A percentile compares a stretch with the other conserved stretches of the same genome.
Evolutionary conservation across 345 rosid genomes (phyloP).

Genomic region (Brassica rapa): DNA sequence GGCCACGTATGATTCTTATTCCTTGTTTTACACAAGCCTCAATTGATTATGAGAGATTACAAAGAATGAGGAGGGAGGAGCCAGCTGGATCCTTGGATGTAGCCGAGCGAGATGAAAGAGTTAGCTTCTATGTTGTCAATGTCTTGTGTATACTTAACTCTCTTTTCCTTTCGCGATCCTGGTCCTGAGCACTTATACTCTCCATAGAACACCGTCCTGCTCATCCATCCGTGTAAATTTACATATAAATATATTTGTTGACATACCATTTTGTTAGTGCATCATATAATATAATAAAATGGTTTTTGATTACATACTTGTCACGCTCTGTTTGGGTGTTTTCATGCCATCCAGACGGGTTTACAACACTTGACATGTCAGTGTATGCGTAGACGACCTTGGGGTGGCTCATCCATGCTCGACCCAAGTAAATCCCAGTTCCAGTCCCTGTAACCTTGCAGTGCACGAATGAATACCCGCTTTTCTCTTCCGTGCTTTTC

Average conservation of each 20-base stretch:
- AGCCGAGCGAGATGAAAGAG: conserved; percentile 47
- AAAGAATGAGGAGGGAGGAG: conserved; percentile 60
- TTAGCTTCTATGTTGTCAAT: conserved; percentile 37
- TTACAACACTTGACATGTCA: conserved; percentile 40
- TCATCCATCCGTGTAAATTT: background rate
- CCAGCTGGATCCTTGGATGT: conserved; percentile 58
- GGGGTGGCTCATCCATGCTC: conserved; percentile 62
- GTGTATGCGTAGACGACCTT: conserved; percentile 56
- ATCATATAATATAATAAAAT: background rate
- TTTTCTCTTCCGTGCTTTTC: conserved; percentile 36
- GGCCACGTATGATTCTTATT: background rate
- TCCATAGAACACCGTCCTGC: conserved; percentile 49
- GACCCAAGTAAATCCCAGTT: conserved; percentile 51
- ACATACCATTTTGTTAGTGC: background rate
- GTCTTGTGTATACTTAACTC: conserved; percentile 45
- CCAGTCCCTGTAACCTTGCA: conserved; percentile 50
- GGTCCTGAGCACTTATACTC: conserved; percentile 58
- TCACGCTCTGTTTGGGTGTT: conserved; percentile 41
- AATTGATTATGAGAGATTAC: conserved; percentile 10
- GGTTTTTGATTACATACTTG: conserved; percentile 36
- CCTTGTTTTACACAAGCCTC: conserved; percentile 19
- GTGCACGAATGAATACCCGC: conserved; percentile 52
- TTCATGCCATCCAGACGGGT: conserved; percentile 53
- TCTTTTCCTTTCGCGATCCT: conserved; percentile 36
- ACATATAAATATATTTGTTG: background rate